Evolutionary conservation across 140 eudicot genomes (phyloP).

Genomic region (Cichorium intybus): DNA sequence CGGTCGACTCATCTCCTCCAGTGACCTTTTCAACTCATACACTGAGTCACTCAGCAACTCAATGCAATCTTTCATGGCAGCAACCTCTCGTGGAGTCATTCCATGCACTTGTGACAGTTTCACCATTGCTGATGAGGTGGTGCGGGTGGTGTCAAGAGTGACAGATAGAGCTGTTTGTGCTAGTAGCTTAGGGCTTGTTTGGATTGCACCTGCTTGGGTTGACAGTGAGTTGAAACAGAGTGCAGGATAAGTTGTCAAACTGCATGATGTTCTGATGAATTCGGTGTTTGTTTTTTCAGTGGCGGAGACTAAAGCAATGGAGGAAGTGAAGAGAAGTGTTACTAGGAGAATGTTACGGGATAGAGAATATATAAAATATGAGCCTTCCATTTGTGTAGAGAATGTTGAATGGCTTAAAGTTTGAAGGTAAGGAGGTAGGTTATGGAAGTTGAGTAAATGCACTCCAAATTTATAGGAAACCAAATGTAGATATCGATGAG

Average conservation of each 20-base stretch:
- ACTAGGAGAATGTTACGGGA: neutral
- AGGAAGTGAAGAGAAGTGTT: conserved; percentile 12
- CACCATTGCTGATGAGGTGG: conserved; percentile 26
- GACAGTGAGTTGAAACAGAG: conserved; percentile 48
- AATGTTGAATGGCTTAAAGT: neutral
- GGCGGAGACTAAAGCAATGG: conserved; percentile 16
- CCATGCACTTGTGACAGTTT: conserved; percentile 34
- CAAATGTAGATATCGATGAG: neutral
- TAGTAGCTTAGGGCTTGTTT: conserved; percentile 40
- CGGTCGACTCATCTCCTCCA: conserved; percentile 39
- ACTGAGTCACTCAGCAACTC: conserved; percentile 42
- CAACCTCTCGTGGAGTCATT: conserved; percentile 28
- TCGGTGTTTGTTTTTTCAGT: conserved; percentile 17
- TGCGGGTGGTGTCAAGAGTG: conserved; percentile 27
- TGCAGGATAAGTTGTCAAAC: conserved; percentile 39
- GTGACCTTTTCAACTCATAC: conserved; percentile 29
- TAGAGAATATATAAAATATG: neutral
- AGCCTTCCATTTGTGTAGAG: conserved; percentile 9
- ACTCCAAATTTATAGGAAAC: conserved; percentile 30
- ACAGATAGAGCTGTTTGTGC: conserved; percentile 34
- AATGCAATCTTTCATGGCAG: conserved; percentile 43
- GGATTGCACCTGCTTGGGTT: conserved; percentile 30
- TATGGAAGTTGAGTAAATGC: conserved; percentile 5
- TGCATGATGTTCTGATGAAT: conserved; percentile 44
- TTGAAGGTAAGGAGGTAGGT: neutral